These are phyloP conservation scores for Candida montana DNA, from an alignment of 805 yeast species.

Conservation along the genomic window DNA sequence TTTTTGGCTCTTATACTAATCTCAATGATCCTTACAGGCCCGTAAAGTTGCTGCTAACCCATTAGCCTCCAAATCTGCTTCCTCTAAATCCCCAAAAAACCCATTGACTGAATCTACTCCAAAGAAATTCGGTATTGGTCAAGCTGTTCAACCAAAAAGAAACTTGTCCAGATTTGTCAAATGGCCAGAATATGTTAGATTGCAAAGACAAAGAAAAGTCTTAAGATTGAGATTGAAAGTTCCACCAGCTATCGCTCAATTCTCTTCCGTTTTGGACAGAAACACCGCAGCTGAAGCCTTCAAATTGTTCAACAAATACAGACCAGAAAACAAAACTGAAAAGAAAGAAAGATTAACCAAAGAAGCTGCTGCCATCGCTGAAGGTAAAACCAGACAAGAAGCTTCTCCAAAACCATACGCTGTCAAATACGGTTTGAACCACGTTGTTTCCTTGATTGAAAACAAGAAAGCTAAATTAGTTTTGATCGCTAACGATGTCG, in stretches of 20 bases:
- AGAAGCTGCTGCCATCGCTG: constrained; percentile 99
- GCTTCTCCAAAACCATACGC: constrained; percentile 95
- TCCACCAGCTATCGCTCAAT: constrained; percentile 97
- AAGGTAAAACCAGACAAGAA: constrained; percentile 95
- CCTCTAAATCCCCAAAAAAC: constrained; percentile 61
- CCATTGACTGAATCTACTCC: constrained; percentile 89
- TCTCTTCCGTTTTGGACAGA: constrained; percentile 94
- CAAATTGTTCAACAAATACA: constrained; percentile 97
- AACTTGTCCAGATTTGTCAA: constrained; percentile 95
- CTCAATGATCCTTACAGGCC: constrained; percentile 17
- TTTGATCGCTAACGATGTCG: constrained; percentile 97
- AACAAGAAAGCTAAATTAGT: constrained; percentile 98
- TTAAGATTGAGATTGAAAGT: constrained; percentile 94
- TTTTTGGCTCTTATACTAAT: constrained; percentile 6
- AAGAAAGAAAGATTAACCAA: constrained; percentile 98
- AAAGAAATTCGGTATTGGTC: constrained; percentile 95
- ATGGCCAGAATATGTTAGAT: constrained; percentile 98
- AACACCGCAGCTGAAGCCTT: constrained; percentile 97
- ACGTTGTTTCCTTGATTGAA: constrained; percentile 94
- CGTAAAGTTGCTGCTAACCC: constrained; percentile 97
- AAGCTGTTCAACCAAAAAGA: constrained; percentile 90
- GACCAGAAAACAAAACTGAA: constrained; percentile 96
- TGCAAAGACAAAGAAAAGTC: constrained; percentile 98
- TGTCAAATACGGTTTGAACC: constrained; percentile 98
- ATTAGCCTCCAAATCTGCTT: constrained; percentile 77